Evolutionary conservation across 352 stramenopile genomes (phyloP).

Genomic region (Phytophthora pini): DNA sequence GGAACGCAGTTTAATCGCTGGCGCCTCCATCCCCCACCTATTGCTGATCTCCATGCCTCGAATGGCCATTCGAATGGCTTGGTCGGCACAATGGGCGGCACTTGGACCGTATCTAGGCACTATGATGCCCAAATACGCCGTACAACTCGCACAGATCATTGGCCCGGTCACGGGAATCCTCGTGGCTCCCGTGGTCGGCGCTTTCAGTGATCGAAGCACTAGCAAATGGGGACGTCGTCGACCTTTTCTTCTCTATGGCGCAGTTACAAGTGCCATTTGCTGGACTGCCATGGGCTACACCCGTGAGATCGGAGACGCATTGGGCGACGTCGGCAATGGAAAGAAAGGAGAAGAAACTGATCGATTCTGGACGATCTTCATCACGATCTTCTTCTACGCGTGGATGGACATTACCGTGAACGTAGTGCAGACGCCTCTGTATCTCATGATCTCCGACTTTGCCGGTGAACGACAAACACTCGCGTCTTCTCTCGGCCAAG

Average conservation of each 20-base stretch:
- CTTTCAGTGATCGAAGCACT: slow-evolving; percentile 36
- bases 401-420: slow-evolving; percentile 44
- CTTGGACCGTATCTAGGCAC: slow-evolving; percentile 33
- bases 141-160: slow-evolving; percentile 35
- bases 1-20: slow-evolving; percentile 17
- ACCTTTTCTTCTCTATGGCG: slow-evolving; percentile 32
- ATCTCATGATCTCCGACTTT: slow-evolving; percentile 33
- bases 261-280: slow-evolving; percentile 39
- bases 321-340: slow-evolving; percentile 24
- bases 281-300: slow-evolving; percentile 65
- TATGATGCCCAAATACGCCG: slow-evolving; percentile 36
- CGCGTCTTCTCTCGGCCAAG: slow-evolving; percentile 22
- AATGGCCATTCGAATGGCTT: slow-evolving; percentile 37
- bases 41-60: slow-evolving; percentile 36
- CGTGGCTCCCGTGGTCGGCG: slow-evolving; percentile 25
- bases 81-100: slow-evolving; percentile 31
- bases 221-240: slow-evolving; percentile 34
- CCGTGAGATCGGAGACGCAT: slow-evolving; percentile 45
- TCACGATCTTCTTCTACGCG: slow-evolving; percentile 34
- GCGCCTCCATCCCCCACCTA: slow-evolving; percentile 32
- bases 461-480: slow-evolving; percentile 33
- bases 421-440: slow-evolving; percentile 28
- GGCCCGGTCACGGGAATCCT: slow-evolving; percentile 31
- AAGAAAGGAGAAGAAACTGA: slow-evolving; percentile 32
- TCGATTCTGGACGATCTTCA: slow-evolving; percentile 33